Base-by-base conservation (phyloP, 495 filamentous ascomycete species). In the Chaetomium fimeti region DNA sequence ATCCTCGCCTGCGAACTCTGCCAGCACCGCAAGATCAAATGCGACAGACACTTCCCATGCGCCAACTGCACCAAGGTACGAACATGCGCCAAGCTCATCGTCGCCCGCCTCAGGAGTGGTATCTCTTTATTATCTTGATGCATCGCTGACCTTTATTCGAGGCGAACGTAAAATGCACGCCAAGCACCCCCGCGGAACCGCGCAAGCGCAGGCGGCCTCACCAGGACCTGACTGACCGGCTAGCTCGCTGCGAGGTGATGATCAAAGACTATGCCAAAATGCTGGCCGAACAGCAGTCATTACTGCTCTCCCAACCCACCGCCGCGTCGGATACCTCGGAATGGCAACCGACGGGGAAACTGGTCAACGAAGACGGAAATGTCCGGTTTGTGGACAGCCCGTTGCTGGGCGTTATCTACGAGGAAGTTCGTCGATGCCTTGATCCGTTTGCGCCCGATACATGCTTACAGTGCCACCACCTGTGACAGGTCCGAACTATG, bases 1-100 rank as follows among this genome's bases (percentile, higher is more conserved):
- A 68, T 75, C 28, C 71, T 79, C 16, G 77, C 77, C 15, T 79
- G 77, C 61, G 71, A 74, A 8, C 72, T 78, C 6, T 90, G 88
- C 63, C 87, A 88, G 66, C 82, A 82, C 62, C 78, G 87, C 60
- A 91, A 91, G 75, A 83, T 89, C 68, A 86, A 85, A 69, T 91
- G 88, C 72, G 62, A 89, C 69, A 84, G 87, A 49, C 79, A 82
- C 47, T 87, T 85, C 71, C 87, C 88, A 22, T 90, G 88, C 67
- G 79, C 83, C 52, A 87, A 89, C 51, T 90, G 88, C 69, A 70
- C 73, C 55, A 87, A 87, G 72, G 76, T 78, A 60, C 61, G 32
- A 36, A 36, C n/a, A 36, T 11, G 67, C 56, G 16, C 16, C 45
- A n/a, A 38, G 38, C 38, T 1, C 43, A 25, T 27, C 47, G 29